Evolutionary conservation across 2,329 filamentous ascomycete species (phyloP).

Genomic region (Ceratocystis ficicola): DNA sequence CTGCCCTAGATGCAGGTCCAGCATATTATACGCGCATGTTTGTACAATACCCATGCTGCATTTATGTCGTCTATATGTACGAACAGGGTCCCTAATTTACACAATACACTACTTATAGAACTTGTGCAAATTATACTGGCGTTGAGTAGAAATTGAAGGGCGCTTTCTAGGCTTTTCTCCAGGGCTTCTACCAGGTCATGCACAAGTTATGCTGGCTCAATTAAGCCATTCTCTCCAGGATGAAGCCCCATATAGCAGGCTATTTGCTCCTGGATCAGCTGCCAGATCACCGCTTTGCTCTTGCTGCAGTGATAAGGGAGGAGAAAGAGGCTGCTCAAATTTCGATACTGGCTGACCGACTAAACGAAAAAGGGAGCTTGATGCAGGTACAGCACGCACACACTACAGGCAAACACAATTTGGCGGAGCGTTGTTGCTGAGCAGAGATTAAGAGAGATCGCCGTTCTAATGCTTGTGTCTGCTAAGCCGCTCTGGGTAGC

Average conservation of each 20-base stretch:
- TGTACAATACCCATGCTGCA: no score
- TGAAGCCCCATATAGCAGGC: not conserved
- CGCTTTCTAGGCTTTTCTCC: not conserved
- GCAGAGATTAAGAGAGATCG: conserved; percentile 7
- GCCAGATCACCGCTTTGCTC: not conserved
- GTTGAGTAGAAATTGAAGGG: not conserved
- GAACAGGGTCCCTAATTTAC: no score
- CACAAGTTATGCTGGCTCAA: not conserved
- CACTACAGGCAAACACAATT: not conserved
- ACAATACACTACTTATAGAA: not conserved
- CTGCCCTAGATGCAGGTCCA: conserved; percentile 11
- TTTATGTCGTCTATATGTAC: no score
- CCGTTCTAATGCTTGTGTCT: not conserved
- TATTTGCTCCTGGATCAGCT: not conserved
- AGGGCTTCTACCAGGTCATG: not conserved
- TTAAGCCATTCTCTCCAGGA: not conserved
- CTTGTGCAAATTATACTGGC: conserved; percentile 10
- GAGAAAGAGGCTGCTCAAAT: not conserved
- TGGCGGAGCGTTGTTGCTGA: not conserved
- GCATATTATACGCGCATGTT: conserved; percentile 9
- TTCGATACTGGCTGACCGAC: not conserved
- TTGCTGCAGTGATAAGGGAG: conserved; percentile 1
- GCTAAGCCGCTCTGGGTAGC: not conserved
- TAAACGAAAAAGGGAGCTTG: conserved; percentile 3
- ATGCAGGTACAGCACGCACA: not conserved